Percentiles rank a stretch among this genome's conserved stretches.
phyloP scores from a whole-genome alignment of 2,329 filamentous ascomycete species.

The Colletotrichum karsti region DNA sequence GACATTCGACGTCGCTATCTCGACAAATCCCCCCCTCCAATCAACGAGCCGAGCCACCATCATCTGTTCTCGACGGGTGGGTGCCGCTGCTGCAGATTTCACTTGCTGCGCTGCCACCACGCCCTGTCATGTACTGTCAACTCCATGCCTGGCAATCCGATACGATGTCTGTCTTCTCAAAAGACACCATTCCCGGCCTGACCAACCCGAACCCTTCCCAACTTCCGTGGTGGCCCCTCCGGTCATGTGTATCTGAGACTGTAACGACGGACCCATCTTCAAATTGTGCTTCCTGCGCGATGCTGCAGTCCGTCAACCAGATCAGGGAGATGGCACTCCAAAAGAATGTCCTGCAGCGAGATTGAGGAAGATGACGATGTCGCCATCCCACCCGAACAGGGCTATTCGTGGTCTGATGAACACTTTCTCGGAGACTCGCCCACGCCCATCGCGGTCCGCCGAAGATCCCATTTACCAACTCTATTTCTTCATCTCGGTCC shows the following conservation, averaged over 20 bases:
- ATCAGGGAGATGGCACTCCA: slow-evolving; percentile 24
- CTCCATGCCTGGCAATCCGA: slow-evolving; percentile 10
- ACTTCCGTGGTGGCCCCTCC: slow-evolving; percentile 2
- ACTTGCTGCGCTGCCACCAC: background rate
- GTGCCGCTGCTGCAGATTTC: slow-evolving; percentile 1
- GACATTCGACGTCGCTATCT: background rate
- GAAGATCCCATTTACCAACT: slow-evolving; percentile 6
- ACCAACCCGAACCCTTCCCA: background rate
- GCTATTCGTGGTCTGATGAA: slow-evolving; percentile 22
- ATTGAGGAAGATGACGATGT: slow-evolving; percentile 21
- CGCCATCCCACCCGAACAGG: slow-evolving; percentile 18
- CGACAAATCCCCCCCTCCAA: background rate
- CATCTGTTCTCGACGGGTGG: background rate
- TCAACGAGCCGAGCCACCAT: background rate
- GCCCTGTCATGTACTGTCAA: background rate
- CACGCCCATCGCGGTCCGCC: background rate
- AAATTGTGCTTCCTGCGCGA: slow-evolving; percentile 4
- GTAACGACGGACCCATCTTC: slow-evolving; percentile 2
- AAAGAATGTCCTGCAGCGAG: slow-evolving; percentile 10
- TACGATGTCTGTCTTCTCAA: slow-evolving; percentile 5
- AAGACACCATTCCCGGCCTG: slow-evolving; percentile 7
- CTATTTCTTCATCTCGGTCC: background rate
- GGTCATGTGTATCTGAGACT: slow-evolving; percentile 24
- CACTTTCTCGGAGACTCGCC: background rate
- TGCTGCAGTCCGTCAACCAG: slow-evolving; percentile 20